Percentiles rank a stretch among this genome's conserved stretches.
Evolutionary conservation across 2,329 filamentous ascomycete genomes (phyloP).

Genomic region (Venturia pyrina): DNA sequence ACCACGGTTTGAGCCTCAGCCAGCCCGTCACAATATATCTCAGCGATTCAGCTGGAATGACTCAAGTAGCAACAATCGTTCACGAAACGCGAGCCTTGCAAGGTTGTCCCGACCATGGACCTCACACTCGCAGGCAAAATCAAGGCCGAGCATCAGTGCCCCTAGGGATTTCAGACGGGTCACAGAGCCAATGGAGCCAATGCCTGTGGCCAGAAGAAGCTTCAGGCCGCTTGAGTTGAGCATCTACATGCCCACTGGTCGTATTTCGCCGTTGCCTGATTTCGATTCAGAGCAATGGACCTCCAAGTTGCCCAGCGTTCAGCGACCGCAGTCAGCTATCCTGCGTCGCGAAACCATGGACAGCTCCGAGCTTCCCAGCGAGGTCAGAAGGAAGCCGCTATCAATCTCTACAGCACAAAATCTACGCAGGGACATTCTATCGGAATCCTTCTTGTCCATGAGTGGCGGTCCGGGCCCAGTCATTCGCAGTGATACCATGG

Average conservation of each 20-base stretch:
- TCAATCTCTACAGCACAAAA: not conserved
- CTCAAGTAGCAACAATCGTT: not conserved
- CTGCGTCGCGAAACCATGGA: conserved; percentile 20
- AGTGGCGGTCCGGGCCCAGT: conserved; percentile 1
- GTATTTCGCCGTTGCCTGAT: conserved; percentile 30
- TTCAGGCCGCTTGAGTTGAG: conserved; percentile 30
- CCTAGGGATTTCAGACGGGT: conserved; percentile 28
- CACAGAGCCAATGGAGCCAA: conserved; percentile 20
- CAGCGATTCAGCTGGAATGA: not conserved
- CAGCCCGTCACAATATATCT: not conserved
- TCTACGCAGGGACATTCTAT: conserved; percentile 4
- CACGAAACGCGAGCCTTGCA: conserved; percentile 6
- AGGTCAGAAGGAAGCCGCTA: conserved; percentile 3
- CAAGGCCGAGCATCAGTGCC: conserved; percentile 24
- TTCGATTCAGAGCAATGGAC: conserved; percentile 25
- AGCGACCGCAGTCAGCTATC: conserved; percentile 24
- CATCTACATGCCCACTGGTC: conserved; percentile 26
- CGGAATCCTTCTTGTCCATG: conserved; percentile 3
- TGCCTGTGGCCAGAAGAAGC: conserved; percentile 23
- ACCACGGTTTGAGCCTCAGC: conserved; percentile 1
- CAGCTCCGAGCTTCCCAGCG: not conserved
- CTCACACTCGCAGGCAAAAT: conserved; percentile 2
- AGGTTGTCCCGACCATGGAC: conserved; percentile 5
- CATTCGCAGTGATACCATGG: not conserved
- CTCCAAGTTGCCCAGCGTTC: conserved; percentile 19